Base-by-base conservation (phyloP, 257 asterid genomes). In the Marsdenia floribunda region DNA sequence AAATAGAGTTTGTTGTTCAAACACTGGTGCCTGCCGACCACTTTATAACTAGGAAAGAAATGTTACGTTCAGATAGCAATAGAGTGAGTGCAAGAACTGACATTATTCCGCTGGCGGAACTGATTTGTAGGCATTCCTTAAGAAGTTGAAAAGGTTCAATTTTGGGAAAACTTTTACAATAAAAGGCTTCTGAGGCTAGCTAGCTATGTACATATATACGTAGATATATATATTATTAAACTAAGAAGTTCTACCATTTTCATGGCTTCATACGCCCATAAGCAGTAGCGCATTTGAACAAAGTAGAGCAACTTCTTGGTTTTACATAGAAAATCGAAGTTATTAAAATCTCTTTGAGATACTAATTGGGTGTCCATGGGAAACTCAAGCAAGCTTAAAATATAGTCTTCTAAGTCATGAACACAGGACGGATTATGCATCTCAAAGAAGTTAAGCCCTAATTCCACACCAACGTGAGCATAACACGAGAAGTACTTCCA, bases 391-490 rank as follows among this genome's bases (percentile, higher is more conserved):
- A 90, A 77, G 21, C 78, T 83, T 65, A 90, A 86, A 66, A 90
- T 87, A 66, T 90, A 88, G 49, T 80, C 79, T 53, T 77, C 89
- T 80, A 88, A 78, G 54, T 88, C 93, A 75, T 90, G 96, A 26
- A 87, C 93, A 74, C 91, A 88, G 29, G 88, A 86, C 1, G 93
- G 96, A 73, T 90, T 85, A 14, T 86, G 81, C 81, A 90, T 81
- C 81, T 84, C 85, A 77, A 84, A 87, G 33, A 90, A 90, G 78
- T 90, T 88, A 4, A 90, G 57, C 78, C 84, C 18, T 55, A 90
- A 73, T 46, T 90, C 96, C 2, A 90, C 93, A 0, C 91, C 96
- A 0, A 90, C 93, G 6, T 90, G 91, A 0, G 86, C 86, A 57
- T 90, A 90, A 37, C 90, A 90, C 24, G 87, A 87, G 26, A 42